Conservation (phyloP, 1,284 basidiomycete species). For the Cutaneotrichosporon mucoides region DNA sequence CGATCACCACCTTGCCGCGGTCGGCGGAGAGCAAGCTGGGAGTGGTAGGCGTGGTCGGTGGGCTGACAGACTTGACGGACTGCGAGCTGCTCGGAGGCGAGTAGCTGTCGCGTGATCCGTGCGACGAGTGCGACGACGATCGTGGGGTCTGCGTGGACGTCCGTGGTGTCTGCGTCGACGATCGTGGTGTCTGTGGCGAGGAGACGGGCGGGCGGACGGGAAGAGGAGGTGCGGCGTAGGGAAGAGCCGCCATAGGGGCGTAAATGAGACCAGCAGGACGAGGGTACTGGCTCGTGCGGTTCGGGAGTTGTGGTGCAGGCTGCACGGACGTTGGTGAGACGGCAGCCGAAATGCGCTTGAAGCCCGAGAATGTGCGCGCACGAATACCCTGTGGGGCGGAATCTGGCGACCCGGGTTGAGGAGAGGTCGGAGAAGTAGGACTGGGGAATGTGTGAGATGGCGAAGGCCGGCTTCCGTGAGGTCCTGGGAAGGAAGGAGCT, state of each 20-base stretch:
- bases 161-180: no score
- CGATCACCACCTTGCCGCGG: conserved; percentile 5
- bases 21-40: conserved; percentile 1
- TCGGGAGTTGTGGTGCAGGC: background rate
- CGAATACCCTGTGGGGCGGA: background rate
- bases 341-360: conserved; percentile 11
- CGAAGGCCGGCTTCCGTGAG: background rate
- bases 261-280: background rate
- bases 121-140: background rate
- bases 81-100: conserved; percentile 14
- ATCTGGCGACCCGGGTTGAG: background rate
- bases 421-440: background rate
- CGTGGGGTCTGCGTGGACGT: no score
- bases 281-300: background rate
- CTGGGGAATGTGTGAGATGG: background rate
- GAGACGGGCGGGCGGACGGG: background rate
- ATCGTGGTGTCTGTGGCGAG: no score
- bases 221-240: background rate
- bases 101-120: background rate
- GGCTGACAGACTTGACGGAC: conserved; percentile 11
- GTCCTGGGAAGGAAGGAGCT: conserved; percentile 17
- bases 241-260: background rate
- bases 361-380: conserved; percentile 5
- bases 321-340: background rate
- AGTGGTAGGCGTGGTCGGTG: conserved; percentile 18